These are phyloP conservation scores for Neophaeococcomyces mojaviensis DNA, from an alignment of 2,329 filamentous ascomycete genomes.

Conservation along the genomic window DNA sequence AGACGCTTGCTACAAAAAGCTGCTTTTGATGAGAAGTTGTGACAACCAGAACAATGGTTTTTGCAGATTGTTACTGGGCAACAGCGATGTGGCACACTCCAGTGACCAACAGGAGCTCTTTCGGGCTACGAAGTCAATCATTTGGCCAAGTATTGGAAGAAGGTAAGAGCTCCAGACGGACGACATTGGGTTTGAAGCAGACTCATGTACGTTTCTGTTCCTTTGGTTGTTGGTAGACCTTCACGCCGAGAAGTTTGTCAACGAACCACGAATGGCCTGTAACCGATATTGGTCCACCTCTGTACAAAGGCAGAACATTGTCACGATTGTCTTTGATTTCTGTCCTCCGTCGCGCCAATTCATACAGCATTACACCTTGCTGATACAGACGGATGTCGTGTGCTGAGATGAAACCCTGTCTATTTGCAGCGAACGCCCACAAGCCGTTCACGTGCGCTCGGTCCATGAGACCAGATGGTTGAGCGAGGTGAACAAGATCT, in stretches of 20 bases:
- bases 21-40: too few species aligned
- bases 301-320: conserved; percentile 5
- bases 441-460: conserved; percentile 6
- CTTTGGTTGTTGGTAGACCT: conserved; percentile 9
- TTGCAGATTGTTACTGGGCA: too few species aligned
- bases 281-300: conserved; percentile 10
- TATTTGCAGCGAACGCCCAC: conserved; percentile 9
- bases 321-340: conserved; percentile 9
- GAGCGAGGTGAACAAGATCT: background rate
- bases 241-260: conserved; percentile 10
- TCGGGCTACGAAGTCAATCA: too few species aligned
- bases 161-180: too few species aligned
- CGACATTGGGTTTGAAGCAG: background rate
- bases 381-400: conserved; percentile 6
- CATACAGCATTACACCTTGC: conserved; percentile 9
- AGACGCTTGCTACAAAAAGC: too few species aligned
- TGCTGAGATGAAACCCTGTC: conserved; percentile 3
- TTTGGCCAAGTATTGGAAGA: too few species aligned
- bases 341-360: conserved; percentile 6
- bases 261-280: conserved; percentile 9
- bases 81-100: too few species aligned
- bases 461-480: conserved; percentile 1
- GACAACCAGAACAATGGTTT: too few species aligned
- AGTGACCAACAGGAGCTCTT: too few species aligned
- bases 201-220: conserved; percentile 2